Conservation (phyloP, 192 early-diverging fungal species). For the Linnemannia exigua region DNA sequence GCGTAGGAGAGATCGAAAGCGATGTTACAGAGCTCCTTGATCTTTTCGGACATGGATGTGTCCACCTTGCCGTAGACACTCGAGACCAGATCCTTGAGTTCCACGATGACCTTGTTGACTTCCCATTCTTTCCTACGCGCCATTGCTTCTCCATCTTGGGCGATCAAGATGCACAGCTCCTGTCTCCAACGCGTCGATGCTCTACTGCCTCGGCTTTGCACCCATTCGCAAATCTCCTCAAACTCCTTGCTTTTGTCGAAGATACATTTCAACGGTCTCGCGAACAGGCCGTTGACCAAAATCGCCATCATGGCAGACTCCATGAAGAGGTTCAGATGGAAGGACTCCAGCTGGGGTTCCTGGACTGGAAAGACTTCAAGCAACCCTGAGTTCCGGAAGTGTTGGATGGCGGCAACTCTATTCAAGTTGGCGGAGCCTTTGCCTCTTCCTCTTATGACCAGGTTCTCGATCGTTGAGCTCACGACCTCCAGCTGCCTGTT, state of each 20-base stretch:
- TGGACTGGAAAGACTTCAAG: constrained; percentile 6
- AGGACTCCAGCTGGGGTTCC: not conserved
- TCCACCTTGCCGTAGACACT: constrained; percentile 5
- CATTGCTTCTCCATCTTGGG: not conserved
- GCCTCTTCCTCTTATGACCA: constrained; percentile 16
- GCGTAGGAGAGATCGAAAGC: constrained; percentile 24
- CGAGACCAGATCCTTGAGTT: constrained; percentile 10
- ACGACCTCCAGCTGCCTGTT: not conserved
- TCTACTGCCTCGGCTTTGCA: constrained; percentile 13
- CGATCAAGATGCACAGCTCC: constrained; percentile 15
- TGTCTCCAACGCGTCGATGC: constrained; percentile 18
- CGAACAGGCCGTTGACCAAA: not conserved
- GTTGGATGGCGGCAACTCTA: not conserved
- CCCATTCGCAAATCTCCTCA: not conserved
- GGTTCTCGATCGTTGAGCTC: constrained; percentile 6
- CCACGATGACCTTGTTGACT: not conserved
- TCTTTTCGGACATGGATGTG: constrained; percentile 2
- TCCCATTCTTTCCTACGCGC: not conserved
- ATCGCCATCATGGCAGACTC: constrained; percentile 6
- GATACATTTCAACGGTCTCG: constrained; percentile 18
- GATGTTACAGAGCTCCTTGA: constrained; percentile 7
- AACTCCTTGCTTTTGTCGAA: constrained; percentile 12
- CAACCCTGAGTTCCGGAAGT: not conserved
- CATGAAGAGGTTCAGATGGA: constrained; percentile 9
- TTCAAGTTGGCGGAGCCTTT: constrained; percentile 17